Evolutionary conservation across 208 protist genomes (phyloP), one percentile per base, ranked within the genome.

Genomic region (Acanthamoeba lenticulata): DNA sequence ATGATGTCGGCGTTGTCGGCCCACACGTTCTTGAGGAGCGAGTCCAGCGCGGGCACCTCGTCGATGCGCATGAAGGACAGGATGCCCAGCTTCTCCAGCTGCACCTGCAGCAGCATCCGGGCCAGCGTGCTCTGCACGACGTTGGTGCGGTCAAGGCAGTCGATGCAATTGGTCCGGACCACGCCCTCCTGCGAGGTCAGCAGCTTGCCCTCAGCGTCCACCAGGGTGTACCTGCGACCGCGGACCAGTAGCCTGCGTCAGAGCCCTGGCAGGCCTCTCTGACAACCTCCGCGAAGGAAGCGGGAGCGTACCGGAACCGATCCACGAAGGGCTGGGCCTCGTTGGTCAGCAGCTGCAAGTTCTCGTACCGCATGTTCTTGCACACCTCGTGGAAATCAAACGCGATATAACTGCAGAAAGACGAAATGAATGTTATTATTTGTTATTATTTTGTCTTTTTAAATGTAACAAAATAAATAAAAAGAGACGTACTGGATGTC

Each of bases 101-200:
- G 94, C 44, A 94, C 38, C 24, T 49, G 15, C 15, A 97, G 89
- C 34, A 81, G 57, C 5, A 57, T 27, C 7, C 86, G 29, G 34
- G 95, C 97, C 9, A 97, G 77, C 40, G 96, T 74, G 69, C 32
- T 81, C 89, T 98, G 97, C 5, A 97, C 97, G 13, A 98, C 97
- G 89, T 97, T 97, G 15, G 97, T 98, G 27, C 97, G 45, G 79
- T 98, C 97, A 0, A 98, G 88, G 49, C 96, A 97, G 83, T 98
- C 97, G 5, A 98, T 95, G 77, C 97, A 98, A 65, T 98, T 98
- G 17, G 96, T 97, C 44, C 97, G 72, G 15, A 97, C 62, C 21
- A 95, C 83, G 40, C 96, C 97, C 6, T 62, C 65, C 92, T 98
- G 97, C 17, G 45, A 42, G 2, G 65, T 42, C 2, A 85, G 32